A percentile compares a stretch with the other conserved stretches of the same genome.
Evolutionary conservation across 2,329 filamentous ascomycete genomes (phyloP).

Genomic region (Dendryphion nanum): DNA sequence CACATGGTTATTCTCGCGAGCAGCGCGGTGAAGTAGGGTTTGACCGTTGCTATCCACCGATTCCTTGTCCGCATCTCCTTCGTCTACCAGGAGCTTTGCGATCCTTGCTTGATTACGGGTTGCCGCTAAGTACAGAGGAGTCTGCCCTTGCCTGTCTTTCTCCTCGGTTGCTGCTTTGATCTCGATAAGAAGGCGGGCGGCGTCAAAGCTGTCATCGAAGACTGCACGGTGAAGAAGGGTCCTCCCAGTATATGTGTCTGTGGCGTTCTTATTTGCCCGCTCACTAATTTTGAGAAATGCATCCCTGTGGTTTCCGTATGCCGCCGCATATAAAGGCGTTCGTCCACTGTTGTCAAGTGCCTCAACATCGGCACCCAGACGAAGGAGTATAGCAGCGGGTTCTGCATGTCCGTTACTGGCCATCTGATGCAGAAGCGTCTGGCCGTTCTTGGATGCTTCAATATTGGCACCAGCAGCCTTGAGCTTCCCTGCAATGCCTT

Average conservation of each 20-base stretch:
- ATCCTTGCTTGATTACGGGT: constrained; percentile 10
- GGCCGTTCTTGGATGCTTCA: too few species aligned
- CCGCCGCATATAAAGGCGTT: neutral
- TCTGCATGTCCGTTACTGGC: too few species aligned
- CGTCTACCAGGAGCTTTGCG: neutral
- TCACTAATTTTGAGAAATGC: neutral
- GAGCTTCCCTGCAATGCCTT: too few species aligned
- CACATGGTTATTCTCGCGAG: neutral
- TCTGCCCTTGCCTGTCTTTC: too few species aligned
- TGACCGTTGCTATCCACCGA: neutral
- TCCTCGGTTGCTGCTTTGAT: constrained; percentile 7
- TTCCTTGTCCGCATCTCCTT: neutral
- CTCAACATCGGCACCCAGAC: neutral
- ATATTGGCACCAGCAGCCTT: too few species aligned
- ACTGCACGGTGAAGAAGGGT: neutral
- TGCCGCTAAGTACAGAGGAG: constrained; percentile 2
- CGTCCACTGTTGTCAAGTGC: neutral
- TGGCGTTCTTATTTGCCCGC: neutral
- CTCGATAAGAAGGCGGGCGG: too few species aligned
- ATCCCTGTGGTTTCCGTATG: neutral
- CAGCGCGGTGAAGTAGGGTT: neutral
- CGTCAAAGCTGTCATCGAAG: neutral
- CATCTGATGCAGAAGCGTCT: too few species aligned
- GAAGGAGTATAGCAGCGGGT: too few species aligned
- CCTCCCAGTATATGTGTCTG: neutral